Conservation (phyloP, 768 basidiomycete genomes). For the Panaeolus cyanescens region DNA sequence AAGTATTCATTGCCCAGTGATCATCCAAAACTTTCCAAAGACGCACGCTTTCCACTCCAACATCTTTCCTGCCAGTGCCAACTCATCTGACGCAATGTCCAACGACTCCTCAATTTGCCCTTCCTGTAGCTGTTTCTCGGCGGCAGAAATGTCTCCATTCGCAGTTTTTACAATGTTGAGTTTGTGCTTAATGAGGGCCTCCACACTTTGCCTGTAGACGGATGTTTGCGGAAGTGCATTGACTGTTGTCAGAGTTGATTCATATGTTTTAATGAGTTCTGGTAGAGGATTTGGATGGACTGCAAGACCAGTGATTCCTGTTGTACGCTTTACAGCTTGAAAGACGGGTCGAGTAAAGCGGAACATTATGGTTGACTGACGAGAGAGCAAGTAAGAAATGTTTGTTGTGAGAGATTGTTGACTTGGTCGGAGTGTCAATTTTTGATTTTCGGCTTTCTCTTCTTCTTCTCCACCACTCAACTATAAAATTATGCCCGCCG, state of each 20-base stretch:
- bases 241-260: slow-evolving; percentile 72
- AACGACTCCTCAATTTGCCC: slow-evolving; percentile 89
- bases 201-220: slow-evolving; percentile 87
- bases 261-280: slow-evolving; percentile 72
- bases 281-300: slow-evolving; percentile 88
- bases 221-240: slow-evolving; percentile 75
- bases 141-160: slow-evolving; percentile 63
- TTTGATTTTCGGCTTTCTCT: slow-evolving; percentile 18
- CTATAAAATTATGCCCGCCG: slow-evolving; percentile 30
- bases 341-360: slow-evolving; percentile 71
- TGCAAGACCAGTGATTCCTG: slow-evolving; percentile 81
- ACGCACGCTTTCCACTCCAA: slow-evolving; percentile 96
- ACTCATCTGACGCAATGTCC: slow-evolving; percentile 81
- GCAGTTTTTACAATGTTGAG: slow-evolving; percentile 71
- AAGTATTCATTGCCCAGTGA: not conserved
- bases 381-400: slow-evolving; percentile 8
- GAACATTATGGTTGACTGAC: slow-evolving; percentile 53
- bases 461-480: slow-evolving; percentile 7
- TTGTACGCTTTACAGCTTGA: slow-evolving; percentile 73
- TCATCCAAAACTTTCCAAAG: slow-evolving; percentile 7
- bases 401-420: slow-evolving; percentile 5
- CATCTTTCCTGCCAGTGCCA: slow-evolving; percentile 77
- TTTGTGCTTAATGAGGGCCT: slow-evolving; percentile 82
- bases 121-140: slow-evolving; percentile 77
- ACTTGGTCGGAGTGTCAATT: slow-evolving; percentile 43